phyloP scores from a whole-genome alignment of 2,329 filamentous ascomycete species.

The Apiospora pterosperma region DNA sequence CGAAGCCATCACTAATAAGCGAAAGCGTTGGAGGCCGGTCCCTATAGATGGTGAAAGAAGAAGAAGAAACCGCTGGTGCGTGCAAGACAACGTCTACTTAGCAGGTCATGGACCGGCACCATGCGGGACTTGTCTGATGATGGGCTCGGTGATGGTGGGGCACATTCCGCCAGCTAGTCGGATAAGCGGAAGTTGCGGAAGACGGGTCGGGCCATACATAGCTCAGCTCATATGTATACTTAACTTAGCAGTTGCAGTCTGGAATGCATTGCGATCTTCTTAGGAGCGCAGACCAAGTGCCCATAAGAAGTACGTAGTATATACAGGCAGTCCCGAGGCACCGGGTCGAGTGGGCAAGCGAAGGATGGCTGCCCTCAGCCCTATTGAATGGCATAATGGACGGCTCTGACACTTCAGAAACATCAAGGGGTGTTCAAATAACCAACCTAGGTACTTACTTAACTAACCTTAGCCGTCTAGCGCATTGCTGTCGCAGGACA shows the following conservation, averaged over 20 bases:
- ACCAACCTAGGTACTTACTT: no score
- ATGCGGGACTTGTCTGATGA: no score
- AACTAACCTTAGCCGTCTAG: no score
- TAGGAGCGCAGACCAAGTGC: not conserved
- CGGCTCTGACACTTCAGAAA: not conserved
- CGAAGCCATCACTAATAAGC: conserved; percentile 18
- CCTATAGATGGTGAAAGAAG: no score
- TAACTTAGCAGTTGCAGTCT: not conserved
- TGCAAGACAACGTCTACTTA: not conserved
- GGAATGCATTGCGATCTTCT: not conserved
- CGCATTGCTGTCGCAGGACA: not conserved
- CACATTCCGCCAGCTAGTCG: not conserved
- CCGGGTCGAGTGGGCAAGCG: not conserved
- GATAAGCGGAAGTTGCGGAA: not conserved
- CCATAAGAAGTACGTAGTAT: not conserved
- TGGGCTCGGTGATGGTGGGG: no score
- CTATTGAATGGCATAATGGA: not conserved
- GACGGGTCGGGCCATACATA: not conserved
- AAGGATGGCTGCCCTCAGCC: no score
- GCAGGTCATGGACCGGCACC: not conserved
- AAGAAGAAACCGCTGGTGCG: no score
- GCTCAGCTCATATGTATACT: no score
- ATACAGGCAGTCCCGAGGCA: not conserved
- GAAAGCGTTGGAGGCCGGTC: not conserved
- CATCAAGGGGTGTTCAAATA: no score